Conservation (phyloP, 2,329 filamentous ascomycete species). For the Xylariaceae sp. region DNA sequence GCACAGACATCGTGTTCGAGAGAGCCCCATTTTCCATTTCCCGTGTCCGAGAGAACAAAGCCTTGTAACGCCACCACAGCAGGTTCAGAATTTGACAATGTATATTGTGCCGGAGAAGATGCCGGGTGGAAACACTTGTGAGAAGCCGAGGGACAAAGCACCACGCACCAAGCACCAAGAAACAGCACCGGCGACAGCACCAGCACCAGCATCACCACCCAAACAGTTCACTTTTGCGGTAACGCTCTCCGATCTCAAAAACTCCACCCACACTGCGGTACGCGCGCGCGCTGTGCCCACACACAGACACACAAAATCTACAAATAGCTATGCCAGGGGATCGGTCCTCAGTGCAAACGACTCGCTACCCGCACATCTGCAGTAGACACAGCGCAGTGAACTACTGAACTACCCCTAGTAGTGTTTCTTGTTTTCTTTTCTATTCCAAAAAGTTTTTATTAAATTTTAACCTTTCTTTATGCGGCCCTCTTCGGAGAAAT, state of each 20-base stretch:
- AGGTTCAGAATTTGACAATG: conserved; percentile 30
- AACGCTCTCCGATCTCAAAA: conserved; percentile 38
- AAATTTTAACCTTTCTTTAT: no score
- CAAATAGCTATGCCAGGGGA: conserved; percentile 17
- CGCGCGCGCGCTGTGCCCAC: conserved; percentile 22
- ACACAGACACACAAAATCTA: conserved; percentile 20
- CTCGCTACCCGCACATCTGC: conserved; percentile 23
- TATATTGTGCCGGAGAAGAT: conserved; percentile 28
- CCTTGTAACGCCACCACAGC: conserved; percentile 25
- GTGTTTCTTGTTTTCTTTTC: conserved; percentile 11
- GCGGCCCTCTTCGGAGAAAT: conserved; percentile 19
- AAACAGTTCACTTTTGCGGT: conserved; percentile 37
- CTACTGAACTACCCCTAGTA: conserved; percentile 19
- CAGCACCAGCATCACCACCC: no score
- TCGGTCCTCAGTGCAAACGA: conserved; percentile 28
- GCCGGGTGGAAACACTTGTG: conserved; percentile 29
- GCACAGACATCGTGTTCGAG: conserved; percentile 42
- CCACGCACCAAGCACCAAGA: no score
- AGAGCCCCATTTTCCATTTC: conserved; percentile 38
- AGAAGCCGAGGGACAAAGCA: conserved; percentile 30
- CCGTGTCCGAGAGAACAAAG: conserved; percentile 37
- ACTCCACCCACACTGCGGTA: conserved; percentile 16
- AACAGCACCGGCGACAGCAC: no score
- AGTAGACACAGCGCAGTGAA: conserved; percentile 25
- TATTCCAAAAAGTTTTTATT: no score